Evolutionary conservation across 108 stramenopile species (phyloP).

Genomic region (Cylindrotheca closterium): DNA sequence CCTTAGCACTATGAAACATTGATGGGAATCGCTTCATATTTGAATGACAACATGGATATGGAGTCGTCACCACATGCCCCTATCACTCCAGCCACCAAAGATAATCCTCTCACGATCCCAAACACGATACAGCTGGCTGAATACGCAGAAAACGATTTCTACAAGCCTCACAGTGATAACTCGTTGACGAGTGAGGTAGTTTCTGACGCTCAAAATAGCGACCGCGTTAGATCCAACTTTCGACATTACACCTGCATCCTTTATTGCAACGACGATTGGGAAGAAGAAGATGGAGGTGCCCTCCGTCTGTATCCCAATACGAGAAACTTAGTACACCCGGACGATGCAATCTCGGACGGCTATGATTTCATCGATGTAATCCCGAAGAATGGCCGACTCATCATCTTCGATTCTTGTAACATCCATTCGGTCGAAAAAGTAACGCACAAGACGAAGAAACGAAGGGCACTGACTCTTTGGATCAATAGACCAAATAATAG

Average conservation of each 20-base stretch:
- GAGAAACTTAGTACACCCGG: background rate
- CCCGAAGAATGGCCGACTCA: constrained; percentile 38
- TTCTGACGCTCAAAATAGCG: background rate
- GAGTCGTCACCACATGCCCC: constrained; percentile 9
- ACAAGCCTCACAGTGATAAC: constrained; percentile 38
- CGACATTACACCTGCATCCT: constrained; percentile 37
- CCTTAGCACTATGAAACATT: constrained; percentile 29
- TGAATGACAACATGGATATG: constrained; percentile 28
- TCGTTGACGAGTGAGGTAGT: background rate
- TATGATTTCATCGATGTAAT: constrained; percentile 19
- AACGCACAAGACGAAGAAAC: background rate
- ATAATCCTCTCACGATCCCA: constrained; percentile 38
- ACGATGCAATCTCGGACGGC: constrained; percentile 8
- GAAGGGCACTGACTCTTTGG: constrained; percentile 46
- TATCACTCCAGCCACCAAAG: constrained; percentile 27
- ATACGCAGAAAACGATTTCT: constrained; percentile 38
- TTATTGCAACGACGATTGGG: constrained; percentile 45
- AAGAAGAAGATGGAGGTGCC: constrained; percentile 28
- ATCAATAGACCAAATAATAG: constrained; percentile 35
- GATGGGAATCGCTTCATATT: constrained; percentile 29
- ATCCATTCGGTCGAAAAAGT: constrained; percentile 49
- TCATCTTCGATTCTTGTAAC: constrained; percentile 41
- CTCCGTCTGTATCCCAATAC: constrained; percentile 34
- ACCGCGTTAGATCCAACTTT: constrained; percentile 20
- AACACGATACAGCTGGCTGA: constrained; percentile 31